A percentile compares a stretch with the other conserved stretches of the same genome.
These are phyloP conservation scores for Tripterygium wilfordii DNA, from an alignment of 177 flowering plant species.

Conservation along the genomic window DNA sequence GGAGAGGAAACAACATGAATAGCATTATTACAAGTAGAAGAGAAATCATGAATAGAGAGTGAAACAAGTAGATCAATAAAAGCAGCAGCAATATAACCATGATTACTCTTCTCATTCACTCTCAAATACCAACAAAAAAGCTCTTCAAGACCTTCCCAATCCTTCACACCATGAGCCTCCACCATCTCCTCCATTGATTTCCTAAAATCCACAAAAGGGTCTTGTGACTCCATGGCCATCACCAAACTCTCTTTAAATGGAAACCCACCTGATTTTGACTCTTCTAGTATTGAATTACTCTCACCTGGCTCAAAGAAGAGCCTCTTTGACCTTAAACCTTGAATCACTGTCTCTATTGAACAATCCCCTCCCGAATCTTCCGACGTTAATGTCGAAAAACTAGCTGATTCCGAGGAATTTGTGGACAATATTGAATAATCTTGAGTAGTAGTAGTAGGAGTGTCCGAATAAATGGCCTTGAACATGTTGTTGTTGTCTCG, in stretches of 20 bases:
- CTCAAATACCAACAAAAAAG: constrained; percentile 52
- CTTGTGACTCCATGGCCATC: constrained; percentile 47
- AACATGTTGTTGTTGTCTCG: constrained; percentile 11
- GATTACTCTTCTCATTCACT: constrained; percentile 39
- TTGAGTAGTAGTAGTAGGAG: too few relatives aligned
- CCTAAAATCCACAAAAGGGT: constrained; percentile 60
- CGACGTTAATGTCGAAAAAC: neutral
- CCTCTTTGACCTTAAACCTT: constrained; percentile 31
- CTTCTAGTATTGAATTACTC: constrained; percentile 32
- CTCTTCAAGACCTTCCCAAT: constrained; percentile 60
- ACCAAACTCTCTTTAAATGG: constrained; percentile 40
- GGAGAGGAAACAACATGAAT: constrained; percentile 7
- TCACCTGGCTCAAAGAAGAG: constrained; percentile 45
- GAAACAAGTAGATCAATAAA: constrained; percentile 39
- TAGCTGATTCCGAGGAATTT: constrained; percentile 18
- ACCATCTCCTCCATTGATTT: constrained; percentile 78
- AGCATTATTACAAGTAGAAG: neutral
- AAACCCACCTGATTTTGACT: constrained; percentile 6
- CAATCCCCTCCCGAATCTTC: constrained; percentile 8
- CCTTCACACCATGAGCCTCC: constrained; percentile 44
- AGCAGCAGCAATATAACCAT: constrained; percentile 36
- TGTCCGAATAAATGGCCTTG: constrained; percentile 25
- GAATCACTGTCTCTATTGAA: constrained; percentile 18
- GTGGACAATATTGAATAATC: constrained; percentile 22
- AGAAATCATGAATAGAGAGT: constrained; percentile 2